phyloP scores from a whole-genome alignment of 2,329 filamentous ascomycete species.

The Daldinia sp. region DNA sequence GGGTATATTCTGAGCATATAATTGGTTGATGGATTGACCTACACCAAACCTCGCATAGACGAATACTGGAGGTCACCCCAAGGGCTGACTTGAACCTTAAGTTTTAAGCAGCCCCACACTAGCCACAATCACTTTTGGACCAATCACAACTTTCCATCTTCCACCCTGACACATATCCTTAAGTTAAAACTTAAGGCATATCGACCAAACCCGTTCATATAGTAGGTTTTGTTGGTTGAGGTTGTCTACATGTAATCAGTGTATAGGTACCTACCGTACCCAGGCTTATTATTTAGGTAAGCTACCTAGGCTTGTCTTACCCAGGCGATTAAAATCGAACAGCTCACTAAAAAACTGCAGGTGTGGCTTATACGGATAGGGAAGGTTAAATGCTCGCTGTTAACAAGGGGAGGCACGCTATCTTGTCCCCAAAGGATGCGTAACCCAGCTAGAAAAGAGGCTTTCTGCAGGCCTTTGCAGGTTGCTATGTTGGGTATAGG shows the following conservation, averaged over 20 bases:
- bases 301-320: constrained; percentile 21
- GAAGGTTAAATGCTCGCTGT: constrained; percentile 27
- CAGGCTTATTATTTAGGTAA: too few relatives aligned
- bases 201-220: not conserved
- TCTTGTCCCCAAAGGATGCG: constrained; percentile 13
- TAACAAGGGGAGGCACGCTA: constrained; percentile 6
- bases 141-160: too few relatives aligned
- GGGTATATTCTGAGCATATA: constrained; percentile 26
- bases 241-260: not conserved
- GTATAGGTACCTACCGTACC: too few relatives aligned
- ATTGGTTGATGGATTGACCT: constrained; percentile 16
- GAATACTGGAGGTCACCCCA: too few relatives aligned
- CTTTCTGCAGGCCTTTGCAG: not conserved
- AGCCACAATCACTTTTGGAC: too few relatives aligned
- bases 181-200: too few relatives aligned
- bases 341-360: constrained; percentile 4
- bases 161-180: too few relatives aligned
- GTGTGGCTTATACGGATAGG: constrained; percentile 36
- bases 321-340: constrained; percentile 4
- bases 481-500: constrained; percentile 1
- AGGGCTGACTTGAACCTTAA: too few relatives aligned
- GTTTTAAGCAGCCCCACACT: too few relatives aligned
- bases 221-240: constrained; percentile 4
- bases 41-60: constrained; percentile 5
- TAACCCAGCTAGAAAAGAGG: constrained; percentile 10